Conservation (phyloP, 2,329 filamentous ascomycete species). For the Pseudocercospora pini-densiflorae region DNA sequence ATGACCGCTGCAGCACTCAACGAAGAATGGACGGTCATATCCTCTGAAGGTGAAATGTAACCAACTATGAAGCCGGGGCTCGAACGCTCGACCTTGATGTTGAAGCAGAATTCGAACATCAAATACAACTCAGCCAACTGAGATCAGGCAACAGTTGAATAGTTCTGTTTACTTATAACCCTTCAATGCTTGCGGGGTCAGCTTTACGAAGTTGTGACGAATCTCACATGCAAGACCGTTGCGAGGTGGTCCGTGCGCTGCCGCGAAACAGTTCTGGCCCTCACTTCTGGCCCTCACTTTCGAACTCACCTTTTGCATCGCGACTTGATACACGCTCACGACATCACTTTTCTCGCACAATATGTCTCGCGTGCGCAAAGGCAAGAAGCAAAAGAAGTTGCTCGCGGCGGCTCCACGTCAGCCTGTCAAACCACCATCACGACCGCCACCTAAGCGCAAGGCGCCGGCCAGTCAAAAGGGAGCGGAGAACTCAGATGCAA, state of each 20-base stretch:
- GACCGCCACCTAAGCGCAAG: too few relatives aligned
- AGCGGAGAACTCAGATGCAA: neutral
- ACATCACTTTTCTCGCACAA: neutral
- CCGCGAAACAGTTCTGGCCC: neutral
- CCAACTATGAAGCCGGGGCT: neutral
- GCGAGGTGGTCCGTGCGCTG: neutral
- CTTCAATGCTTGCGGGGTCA: neutral
- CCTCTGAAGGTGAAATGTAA: neutral
- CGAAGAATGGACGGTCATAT: neutral
- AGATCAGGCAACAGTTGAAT: neutral
- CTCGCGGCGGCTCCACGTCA: neutral
- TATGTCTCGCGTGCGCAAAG: neutral
- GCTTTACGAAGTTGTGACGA: neutral
- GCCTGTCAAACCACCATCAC: neutral
- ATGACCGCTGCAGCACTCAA: neutral
- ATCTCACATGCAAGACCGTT: neutral
- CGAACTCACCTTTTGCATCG: neutral
- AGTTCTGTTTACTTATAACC: neutral
- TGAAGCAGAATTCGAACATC: constrained; percentile 1
- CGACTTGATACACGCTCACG: neutral
- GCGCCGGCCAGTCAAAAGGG: neutral
- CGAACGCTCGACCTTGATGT: neutral
- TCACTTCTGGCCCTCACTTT: neutral
- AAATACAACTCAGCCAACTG: neutral
- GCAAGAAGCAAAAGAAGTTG: neutral